Base-by-base conservation (phyloP, 2,329 filamentous ascomycete species). In the Cladophialophora exuberans region DNA sequence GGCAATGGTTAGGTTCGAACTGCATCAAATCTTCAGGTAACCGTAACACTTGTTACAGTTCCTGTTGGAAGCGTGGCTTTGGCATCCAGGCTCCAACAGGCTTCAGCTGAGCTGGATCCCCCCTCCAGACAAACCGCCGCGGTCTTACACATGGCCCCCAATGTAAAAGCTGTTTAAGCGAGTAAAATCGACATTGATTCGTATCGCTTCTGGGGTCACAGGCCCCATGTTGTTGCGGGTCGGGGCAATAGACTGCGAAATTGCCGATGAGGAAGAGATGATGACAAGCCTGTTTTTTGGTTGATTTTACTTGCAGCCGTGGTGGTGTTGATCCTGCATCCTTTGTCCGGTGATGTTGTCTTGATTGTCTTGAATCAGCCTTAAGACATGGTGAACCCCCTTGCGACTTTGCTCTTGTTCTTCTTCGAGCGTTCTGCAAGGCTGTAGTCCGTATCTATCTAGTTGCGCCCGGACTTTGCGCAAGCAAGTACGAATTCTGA, bases 101-200 rank as follows among this genome's bases (percentile, higher is more conserved):
- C 3, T 33, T 49, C 46, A 49, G 46, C 46, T 49, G 46, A 25
- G 20, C 38, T 48, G 36, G 23, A 17, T n/a, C n/a, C n/a, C n/a
- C n/a, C n/a, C n/a, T n/a, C 26, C 28, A 49, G 22, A 18, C 5
- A 42, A 22, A 42, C 26, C 18, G 20, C 3, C n/a, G 18, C n/a
- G 39, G 9, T 18, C 11, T 31, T 22, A 42, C n/a, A 42, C 39
- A 48, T n/a, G 6, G 9, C 9, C n/a, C 10, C 44, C 20, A 28
- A 36, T 13, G 10, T n/a, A 11, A 26, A 48, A 48, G 26, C 6
- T 26, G 15, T 15, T 48, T 5, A 22, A 28, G 45, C 45, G 45
- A 36, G 38, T 28, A 26, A 30, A 25, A 41, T 18, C 23, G 25
- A 23, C 13, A 25, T 31, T 15, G 41, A 9, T 3, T 7, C 13